A percentile compares a stretch with the other conserved stretches of the same genome.
Conservation (phyloP, 768 basidiomycete genomes). For the Hypsizygus marmoreus region DNA sequence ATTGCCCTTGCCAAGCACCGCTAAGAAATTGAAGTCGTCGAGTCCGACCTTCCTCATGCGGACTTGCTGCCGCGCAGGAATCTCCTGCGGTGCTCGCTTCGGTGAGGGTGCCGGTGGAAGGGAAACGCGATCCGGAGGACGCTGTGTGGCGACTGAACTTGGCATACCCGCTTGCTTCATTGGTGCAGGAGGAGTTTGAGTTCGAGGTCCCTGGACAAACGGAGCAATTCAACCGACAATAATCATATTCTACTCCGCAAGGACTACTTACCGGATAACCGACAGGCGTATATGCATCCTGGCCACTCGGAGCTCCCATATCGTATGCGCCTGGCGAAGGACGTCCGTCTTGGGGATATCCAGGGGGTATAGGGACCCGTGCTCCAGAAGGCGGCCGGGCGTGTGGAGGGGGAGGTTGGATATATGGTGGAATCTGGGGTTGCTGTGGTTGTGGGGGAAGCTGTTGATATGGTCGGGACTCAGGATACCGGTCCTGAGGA, state of each 20-base stretch:
- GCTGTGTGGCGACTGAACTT: conserved; percentile 28
- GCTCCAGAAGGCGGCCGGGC: conserved; percentile 44
- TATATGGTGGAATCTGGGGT: conserved; percentile 29
- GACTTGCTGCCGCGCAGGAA: conserved; percentile 41
- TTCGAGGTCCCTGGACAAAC: conserved; percentile 14
- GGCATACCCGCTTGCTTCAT: conserved; percentile 37
- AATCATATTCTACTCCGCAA: neutral
- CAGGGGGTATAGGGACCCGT: conserved; percentile 43
- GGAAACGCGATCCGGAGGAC: conserved; percentile 31
- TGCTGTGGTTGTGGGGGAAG: conserved; percentile 27
- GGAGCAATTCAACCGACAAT: neutral
- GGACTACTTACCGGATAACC: conserved; percentile 36
- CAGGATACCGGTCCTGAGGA: conserved; percentile 41
- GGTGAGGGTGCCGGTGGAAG: conserved; percentile 21
- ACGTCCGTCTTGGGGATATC: conserved; percentile 44
- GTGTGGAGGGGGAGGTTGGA: conserved; percentile 29
- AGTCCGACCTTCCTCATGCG: conserved; percentile 88
- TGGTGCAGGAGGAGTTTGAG: conserved; percentile 31
- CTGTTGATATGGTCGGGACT: conserved; percentile 43
- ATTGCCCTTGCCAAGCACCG: conserved; percentile 98
- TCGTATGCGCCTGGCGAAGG: conserved; percentile 34
- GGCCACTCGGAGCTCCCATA: conserved; percentile 22
- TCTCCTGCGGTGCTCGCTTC: conserved; percentile 32
- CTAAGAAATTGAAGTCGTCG: conserved; percentile 98
- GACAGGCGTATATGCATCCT: conserved; percentile 31